Evolutionary conservation across 345 rosid genomes (phyloP), one percentile per base, ranked within the genome.

Genomic region (Chamaenerion angustifolium): DNA sequence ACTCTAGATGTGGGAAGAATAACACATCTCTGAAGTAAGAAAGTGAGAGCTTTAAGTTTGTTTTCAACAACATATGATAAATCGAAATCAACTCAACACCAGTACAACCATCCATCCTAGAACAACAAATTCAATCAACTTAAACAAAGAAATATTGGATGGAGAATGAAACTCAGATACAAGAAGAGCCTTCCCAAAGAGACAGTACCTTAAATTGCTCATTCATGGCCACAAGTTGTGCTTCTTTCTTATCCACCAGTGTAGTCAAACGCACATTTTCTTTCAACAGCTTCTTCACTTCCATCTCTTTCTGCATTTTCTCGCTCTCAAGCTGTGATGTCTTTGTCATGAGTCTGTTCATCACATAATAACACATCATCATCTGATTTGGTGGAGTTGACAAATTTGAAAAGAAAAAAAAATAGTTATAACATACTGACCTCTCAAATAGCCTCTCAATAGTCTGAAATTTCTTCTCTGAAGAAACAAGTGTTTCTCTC

Each of bases 181-280:
- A 18, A 12, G 54, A 35, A 11, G 88, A 82, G 62, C 64, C 37
- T 31, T 31, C 37, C 8, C 37, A 78, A 42, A 92, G 71, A 51
- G 98, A 95, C 93, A 92, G 81, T 23, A 92, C 82, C 78, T 92
- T 92, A 75, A 95, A 92, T 57, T 92, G 98, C 59, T 92, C 96
- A 56, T 81, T 86, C 80, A 86, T 75, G 65, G 96, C 98, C 60
- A 80, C 62, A 60, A 92, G 87, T 62, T 92, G 95, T 53, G 96
- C 93, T 57, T 92, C 98, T 75, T 92, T 86, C 88, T 86, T 92
- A 74, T 87, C 95, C 0, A 92, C 88, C 51, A 78, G 95, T 23
- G 83, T 75, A 4, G 79, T 74, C 69, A 92, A 59, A 61, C 78
- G 82, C 73, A 82, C 89, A 55, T 87, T 92, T 70, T 87, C 96